These are phyloP conservation scores for Yamadazyma mexicana DNA, from an alignment of 1,139 yeast genomes.

Conservation along the genomic window DNA sequence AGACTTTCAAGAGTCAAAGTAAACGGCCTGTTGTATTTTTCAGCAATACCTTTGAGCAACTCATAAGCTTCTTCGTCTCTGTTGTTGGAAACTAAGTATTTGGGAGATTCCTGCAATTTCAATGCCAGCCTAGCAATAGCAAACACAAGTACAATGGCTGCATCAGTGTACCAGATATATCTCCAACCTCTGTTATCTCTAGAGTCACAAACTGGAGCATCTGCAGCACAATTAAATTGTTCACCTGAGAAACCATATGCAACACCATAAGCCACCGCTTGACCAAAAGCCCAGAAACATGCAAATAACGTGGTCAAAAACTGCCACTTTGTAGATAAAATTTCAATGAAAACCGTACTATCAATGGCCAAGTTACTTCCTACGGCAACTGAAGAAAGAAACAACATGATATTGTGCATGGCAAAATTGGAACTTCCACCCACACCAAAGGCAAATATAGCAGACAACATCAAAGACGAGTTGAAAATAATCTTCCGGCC, in stretches of 20 bases:
- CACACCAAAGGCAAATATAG: conserved; percentile 23
- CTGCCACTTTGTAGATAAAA: conserved; percentile 19
- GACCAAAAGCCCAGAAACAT: conserved; percentile 38
- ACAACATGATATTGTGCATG: conserved; percentile 24
- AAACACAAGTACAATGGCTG: too few species aligned
- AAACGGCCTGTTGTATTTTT: too few species aligned
- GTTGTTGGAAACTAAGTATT: too few species aligned
- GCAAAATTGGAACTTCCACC: conserved; percentile 32
- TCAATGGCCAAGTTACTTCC: conserved; percentile 33
- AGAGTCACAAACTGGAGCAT: conserved; percentile 27
- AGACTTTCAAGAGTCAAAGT: too few species aligned
- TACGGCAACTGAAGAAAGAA: conserved; percentile 22
- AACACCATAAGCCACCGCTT: conserved; percentile 29
- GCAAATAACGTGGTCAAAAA: conserved; percentile 32
- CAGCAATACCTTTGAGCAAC: too few species aligned
- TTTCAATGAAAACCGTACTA: conserved; percentile 28
- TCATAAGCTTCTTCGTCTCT: too few species aligned
- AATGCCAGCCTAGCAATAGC: too few species aligned
- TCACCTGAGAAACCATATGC: conserved; percentile 33
- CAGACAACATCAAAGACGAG: conserved; percentile 24
- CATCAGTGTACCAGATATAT: too few species aligned
- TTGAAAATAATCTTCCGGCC: conserved; percentile 56
- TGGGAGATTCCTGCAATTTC: too few species aligned
- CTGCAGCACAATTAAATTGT: conserved; percentile 22
- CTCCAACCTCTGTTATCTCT: conserved; percentile 31